phyloP scores from a whole-genome alignment of 2,329 filamentous ascomycete genomes.

The Aspergillus pseudoglaucus region DNA sequence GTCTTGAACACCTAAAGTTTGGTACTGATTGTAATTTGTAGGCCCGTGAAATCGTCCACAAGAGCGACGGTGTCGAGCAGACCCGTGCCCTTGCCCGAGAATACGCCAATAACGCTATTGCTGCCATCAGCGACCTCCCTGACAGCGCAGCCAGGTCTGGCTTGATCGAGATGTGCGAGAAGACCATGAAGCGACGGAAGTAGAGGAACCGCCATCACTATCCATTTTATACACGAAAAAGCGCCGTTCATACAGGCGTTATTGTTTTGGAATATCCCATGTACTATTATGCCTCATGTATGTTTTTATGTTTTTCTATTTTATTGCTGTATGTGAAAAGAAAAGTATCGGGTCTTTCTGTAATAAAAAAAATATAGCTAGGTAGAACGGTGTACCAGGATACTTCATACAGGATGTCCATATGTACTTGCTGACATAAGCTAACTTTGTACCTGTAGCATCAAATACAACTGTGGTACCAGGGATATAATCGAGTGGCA shows the following conservation, averaged over 20 bases:
- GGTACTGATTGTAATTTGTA: constrained; percentile 34
- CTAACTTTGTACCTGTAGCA: too few relatives aligned
- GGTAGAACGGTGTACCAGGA: too few relatives aligned
- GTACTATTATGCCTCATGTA: not conserved
- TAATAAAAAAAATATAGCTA: too few relatives aligned
- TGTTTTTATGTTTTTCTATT: not conserved
- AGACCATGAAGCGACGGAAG: constrained; percentile 83
- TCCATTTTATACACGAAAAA: not conserved
- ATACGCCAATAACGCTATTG: constrained; percentile 80
- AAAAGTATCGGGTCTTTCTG: too few relatives aligned
- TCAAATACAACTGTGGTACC: too few relatives aligned
- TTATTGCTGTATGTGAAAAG: not conserved
- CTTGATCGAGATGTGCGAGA: constrained; percentile 86
- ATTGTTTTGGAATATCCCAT: not conserved
- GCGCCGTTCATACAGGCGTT: too few relatives aligned
- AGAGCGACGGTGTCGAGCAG: constrained; percentile 83
- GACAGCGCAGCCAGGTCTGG: constrained; percentile 93
- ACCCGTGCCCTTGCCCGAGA: constrained; percentile 85
- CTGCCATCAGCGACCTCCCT: constrained; percentile 76
- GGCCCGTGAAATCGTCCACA: constrained; percentile 78
- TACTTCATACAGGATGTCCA: too few relatives aligned
- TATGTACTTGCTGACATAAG: too few relatives aligned
- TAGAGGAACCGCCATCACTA: constrained; percentile 33
- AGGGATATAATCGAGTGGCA: too few relatives aligned
- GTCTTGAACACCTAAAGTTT: not conserved